A percentile compares a stretch with the other conserved stretches of the same genome.
These are phyloP conservation scores for Acanthochlamys bracteata DNA, from an alignment of 106 monocot species.

Conservation along the genomic window DNA sequence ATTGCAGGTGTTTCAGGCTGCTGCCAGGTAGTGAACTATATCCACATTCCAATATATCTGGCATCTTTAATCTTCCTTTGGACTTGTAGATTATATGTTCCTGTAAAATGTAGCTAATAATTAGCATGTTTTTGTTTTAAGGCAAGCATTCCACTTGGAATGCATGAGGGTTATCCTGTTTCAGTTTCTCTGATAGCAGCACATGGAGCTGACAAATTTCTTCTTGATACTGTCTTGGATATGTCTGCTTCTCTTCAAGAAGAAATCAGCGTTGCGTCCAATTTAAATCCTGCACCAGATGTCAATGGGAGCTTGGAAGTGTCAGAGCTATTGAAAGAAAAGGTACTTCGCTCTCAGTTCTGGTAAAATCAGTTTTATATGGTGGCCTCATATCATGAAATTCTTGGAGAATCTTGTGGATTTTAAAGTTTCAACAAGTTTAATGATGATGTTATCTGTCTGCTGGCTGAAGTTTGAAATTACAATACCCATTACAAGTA, in stretches of 20 bases:
- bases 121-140: conserved; percentile 10
- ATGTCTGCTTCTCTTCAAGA: conserved; percentile 70
- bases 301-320: conserved; percentile 62
- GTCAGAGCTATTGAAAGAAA: conserved; percentile 86
- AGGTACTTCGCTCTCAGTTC: conserved; percentile 31
- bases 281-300: conserved; percentile 36
- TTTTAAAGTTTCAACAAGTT: no score
- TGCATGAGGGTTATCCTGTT: conserved; percentile 54
- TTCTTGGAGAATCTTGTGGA: no score
- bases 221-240: conserved; percentile 82
- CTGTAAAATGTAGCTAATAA: background rate
- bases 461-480: no score
- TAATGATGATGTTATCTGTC: no score
- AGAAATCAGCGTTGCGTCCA: conserved; percentile 60
- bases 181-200: conserved; percentile 80
- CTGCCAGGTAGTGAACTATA: conserved; percentile 58
- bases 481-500: no score
- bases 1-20: conserved; percentile 87
- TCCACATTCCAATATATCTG: no score
- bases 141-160: conserved; percentile 75
- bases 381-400: no score
- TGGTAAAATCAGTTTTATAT: no score
- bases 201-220: conserved; percentile 88
- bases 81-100: no score
- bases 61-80: no score